Evolutionary conservation across 2,329 filamentous ascomycete species (phyloP).

Genomic region (Rhynchosporium agropyri): DNA sequence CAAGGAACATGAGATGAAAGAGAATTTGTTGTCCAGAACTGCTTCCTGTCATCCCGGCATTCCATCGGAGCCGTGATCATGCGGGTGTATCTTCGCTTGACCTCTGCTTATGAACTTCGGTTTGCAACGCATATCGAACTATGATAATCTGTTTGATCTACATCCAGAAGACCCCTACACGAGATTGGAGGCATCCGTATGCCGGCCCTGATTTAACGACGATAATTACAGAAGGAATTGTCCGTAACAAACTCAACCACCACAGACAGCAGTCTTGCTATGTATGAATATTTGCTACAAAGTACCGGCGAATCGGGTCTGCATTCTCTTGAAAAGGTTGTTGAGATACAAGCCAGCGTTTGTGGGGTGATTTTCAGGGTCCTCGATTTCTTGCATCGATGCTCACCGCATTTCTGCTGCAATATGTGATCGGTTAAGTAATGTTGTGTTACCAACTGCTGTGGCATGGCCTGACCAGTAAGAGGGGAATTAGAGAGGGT

Average conservation of each 20-base stretch:
- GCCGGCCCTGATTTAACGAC: neutral
- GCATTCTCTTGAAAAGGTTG: neutral
- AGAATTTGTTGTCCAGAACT: neutral
- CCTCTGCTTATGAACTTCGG: neutral
- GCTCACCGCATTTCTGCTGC: neutral
- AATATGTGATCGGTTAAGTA: neutral
- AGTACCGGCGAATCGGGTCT: neutral
- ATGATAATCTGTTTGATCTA: conserved; percentile 12
- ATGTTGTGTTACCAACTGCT: neutral
- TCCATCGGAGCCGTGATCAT: neutral
- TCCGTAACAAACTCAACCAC: neutral
- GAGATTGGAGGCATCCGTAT: conserved; percentile 1
- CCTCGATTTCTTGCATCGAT: neutral
- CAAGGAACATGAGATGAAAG: neutral
- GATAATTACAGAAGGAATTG: neutral
- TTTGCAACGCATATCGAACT: conserved; percentile 5
- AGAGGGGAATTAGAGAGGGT: neutral
- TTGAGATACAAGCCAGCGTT: neutral
- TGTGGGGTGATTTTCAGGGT: neutral
- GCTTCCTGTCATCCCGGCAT: neutral
- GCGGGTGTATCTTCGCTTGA: neutral
- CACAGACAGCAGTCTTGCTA: neutral
- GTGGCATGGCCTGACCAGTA: neutral
- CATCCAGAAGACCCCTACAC: conserved; percentile 2
- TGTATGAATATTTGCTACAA: neutral